Evolutionary conservation across 2,329 filamentous ascomycete genomes (phyloP).

Genomic region (Aureobasidium lini): DNA sequence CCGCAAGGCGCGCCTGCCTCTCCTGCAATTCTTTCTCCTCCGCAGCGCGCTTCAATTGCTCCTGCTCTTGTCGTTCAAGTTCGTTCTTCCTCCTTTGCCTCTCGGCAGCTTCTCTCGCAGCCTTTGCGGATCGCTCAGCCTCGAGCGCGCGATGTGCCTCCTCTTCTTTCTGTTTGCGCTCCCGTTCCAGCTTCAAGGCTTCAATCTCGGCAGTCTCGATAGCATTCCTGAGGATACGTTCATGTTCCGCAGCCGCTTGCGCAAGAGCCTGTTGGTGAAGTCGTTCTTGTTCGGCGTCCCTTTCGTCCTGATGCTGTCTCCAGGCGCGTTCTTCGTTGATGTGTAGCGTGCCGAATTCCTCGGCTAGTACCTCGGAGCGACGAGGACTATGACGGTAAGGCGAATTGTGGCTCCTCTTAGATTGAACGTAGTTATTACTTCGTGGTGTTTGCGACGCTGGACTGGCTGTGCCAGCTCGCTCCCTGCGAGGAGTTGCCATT

Average conservation of each 20-base stretch:
- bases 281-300: slow-evolving; percentile 55
- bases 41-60: slow-evolving; percentile 22
- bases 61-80: slow-evolving; percentile 21
- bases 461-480: slow-evolving; percentile 1
- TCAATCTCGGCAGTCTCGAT: slow-evolving; percentile 47
- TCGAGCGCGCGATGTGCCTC: slow-evolving; percentile 32
- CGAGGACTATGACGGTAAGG: slow-evolving; percentile 16
- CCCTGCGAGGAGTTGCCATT: slow-evolving; percentile 6
- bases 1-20: background rate
- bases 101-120: slow-evolving; percentile 33
- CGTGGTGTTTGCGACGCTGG: background rate
- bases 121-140: slow-evolving; percentile 36
- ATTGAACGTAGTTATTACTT: background rate
- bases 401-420: slow-evolving; percentile 11
- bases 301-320: slow-evolving; percentile 54
- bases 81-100: slow-evolving; percentile 28
- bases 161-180: slow-evolving; percentile 27
- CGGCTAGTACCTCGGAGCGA: slow-evolving; percentile 19
- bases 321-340: slow-evolving; percentile 38
- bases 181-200: slow-evolving; percentile 34
- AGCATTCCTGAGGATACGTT: slow-evolving; percentile 52
- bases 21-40: slow-evolving; percentile 15
- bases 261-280: slow-evolving; percentile 59
- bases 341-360: slow-evolving; percentile 37
- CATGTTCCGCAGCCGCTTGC: slow-evolving; percentile 58